Evolutionary conservation across 2,329 filamentous ascomycete species (phyloP), one percentile per base, ranked within the genome.

Genomic region (Xylaria sp.): DNA sequence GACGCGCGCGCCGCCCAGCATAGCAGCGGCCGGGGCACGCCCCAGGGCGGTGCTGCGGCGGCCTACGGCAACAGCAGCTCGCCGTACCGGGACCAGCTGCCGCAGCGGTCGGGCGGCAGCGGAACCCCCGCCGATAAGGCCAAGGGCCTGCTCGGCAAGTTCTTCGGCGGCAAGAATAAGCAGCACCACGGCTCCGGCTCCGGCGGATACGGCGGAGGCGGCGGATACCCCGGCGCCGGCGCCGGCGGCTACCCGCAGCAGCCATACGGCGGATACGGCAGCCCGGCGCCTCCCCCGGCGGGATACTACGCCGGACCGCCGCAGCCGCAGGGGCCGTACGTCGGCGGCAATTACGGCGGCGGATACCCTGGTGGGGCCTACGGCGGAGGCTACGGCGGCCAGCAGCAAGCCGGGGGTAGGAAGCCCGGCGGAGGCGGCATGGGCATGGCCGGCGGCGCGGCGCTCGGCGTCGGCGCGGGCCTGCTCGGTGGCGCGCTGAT

Each of bases 391-490:
- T 54, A 53, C 17, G 52, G 54, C 7, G 56, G 54, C 2, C n/a
- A 29, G 29, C 57, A 61, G 44, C 53, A 48, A 57, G 71, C 72
- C 58, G 68, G 68, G 21, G 73, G 75, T 52, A 78, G 75, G 55
- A 78, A 77, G 64, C 62, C 70, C 43, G 74, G 72, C 20, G 75
- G 76, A 24, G 75, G 78, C 4, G 80, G 80, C 2, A 77, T 93
- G 74, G 90, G 90, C n/a, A 79, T 83, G 55, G 84, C 80, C 1
- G 91, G 90, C 44, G 91, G 87, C 47, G 85, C 87, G 7, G 90
- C 90, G 19, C 76, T 96, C 40, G 92, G 92, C 75, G 72, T 90
- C 3, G 92, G 91, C 62, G 92, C 88, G 59, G 92, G 92, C 71
- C 67, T 96, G 68, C 65, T 96, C 1, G 92, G 91, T 63, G 92